These are phyloP conservation scores for Debaryomyces sp. DNA, from an alignment of 1,139 yeast genomes.

Conservation along the genomic window DNA sequence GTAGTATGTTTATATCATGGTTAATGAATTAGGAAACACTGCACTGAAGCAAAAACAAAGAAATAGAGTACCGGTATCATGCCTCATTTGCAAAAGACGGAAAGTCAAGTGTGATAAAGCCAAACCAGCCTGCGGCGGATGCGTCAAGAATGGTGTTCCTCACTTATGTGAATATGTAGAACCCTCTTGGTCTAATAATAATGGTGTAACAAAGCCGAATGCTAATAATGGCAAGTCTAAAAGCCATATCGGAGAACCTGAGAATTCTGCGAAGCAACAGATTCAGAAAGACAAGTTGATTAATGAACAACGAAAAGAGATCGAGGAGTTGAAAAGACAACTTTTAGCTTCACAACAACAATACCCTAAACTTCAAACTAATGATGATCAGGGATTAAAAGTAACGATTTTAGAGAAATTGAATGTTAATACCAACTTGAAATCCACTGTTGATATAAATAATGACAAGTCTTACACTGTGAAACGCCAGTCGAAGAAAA, in stretches of 20 bases:
- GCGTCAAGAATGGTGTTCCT: slow-evolving; percentile 44
- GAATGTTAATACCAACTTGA: slow-evolving; percentile 15
- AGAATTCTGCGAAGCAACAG: slow-evolving; percentile 25
- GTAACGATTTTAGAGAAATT: slow-evolving; percentile 20
- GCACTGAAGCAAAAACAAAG: slow-evolving; percentile 24
- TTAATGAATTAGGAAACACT: slow-evolving; percentile 2
- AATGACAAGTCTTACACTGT: slow-evolving; percentile 21
- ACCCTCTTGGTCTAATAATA: slow-evolving; percentile 40
- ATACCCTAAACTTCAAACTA: slow-evolving; percentile 15
- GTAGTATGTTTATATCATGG: slow-evolving; percentile 3
- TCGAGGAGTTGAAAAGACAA: slow-evolving; percentile 39
- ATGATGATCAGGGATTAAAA: slow-evolving; percentile 8
- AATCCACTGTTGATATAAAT: slow-evolving; percentile 22
- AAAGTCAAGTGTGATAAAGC: slow-evolving; percentile 51
- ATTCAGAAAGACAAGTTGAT: slow-evolving; percentile 27
- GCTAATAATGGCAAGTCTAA: neutral
- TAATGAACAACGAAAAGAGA: slow-evolving; percentile 31
- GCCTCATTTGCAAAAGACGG: slow-evolving; percentile 45
- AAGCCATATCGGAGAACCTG: slow-evolving; percentile 19
- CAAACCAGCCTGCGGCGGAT: slow-evolving; percentile 48
- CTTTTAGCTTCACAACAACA: slow-evolving; percentile 32
- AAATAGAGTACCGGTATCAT: slow-evolving; percentile 44
- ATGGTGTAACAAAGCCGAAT: neutral
- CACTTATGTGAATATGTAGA: slow-evolving; percentile 47
- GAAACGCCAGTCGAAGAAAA: slow-evolving; percentile 1